Base-by-base conservation (phyloP, 2,329 filamentous ascomycete genomes). In the Calonectria pseudoreteaudii region DNA sequence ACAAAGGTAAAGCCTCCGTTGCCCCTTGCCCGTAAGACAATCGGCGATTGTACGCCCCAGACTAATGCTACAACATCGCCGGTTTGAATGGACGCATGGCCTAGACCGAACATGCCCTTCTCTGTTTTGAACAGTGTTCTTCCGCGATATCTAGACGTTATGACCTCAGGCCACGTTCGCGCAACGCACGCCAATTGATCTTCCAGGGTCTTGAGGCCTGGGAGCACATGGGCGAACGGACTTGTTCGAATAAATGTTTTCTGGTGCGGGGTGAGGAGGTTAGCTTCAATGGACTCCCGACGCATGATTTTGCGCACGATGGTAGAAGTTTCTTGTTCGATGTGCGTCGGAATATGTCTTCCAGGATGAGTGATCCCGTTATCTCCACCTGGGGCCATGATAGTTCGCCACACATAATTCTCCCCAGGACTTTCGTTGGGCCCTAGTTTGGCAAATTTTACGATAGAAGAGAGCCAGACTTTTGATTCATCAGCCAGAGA, bases 61-160 rank as follows among this genome's bases (percentile, higher is more conserved):
- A 78, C 44, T 13, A 77, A 28, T 1, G 73, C 71, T 2, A 78
- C 67, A 2, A 75, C 36, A 64, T 78, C 77, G 1, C 75, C 75
- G 1, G 58, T 11, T 16, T 70, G 38, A 16, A 77, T 56, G 2
- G 36, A 71, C 20, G 36, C 52, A 30, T 73, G 72, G 13, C 74
- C 75, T 18, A 74, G 13, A 6, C 75, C 75, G 18, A 79, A 36
- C 72, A 70, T 76, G 3, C 70, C 71, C 23, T 75, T 71, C 10
- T 47, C 53, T 8, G 76, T 79, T 71, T 76, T 78, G 68, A 79
- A 79, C 9, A 79, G 52, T 10, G 73, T 78, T 44, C 75, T 66
- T 14, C 60, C 38, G 8, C 50, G 41, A 30, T 62, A 36, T 23
- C 9, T n/a, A 26, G n/a, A 58, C 7, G 47, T n/a, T 14, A 38